Evolutionary conservation across 169 alveolate species (phyloP).

Genomic region (Theileria parva): DNA sequence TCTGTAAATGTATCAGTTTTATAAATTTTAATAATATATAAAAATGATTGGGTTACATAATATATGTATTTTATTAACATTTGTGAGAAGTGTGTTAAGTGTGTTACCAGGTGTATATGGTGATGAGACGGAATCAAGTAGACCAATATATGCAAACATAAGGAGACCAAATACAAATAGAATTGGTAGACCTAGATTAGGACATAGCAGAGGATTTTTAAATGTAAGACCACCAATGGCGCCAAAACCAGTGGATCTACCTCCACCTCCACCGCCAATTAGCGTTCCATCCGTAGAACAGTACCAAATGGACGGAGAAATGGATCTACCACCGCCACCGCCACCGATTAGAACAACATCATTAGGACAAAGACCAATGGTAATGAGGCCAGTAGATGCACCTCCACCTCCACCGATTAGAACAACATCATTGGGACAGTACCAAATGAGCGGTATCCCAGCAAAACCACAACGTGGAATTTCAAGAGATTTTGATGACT

Average conservation of each 20-base stretch:
- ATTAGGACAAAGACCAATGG: background rate
- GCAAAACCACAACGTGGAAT: conserved; percentile 8
- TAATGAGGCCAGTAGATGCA: background rate
- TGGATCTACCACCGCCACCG: background rate
- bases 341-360: background rate
- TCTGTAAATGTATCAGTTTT: background rate
- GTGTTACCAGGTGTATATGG: background rate
- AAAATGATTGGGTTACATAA: background rate
- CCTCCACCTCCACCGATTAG: background rate
- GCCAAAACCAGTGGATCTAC: background rate
- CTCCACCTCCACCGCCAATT: background rate
- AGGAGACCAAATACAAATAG: background rate
- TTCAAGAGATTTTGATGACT: conserved; percentile 12
- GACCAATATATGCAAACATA: background rate
- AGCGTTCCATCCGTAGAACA: no score
- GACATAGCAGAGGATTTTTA: background rate
- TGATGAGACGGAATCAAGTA: background rate
- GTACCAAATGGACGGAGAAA: no score
- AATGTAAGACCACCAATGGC: background rate
- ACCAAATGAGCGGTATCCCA: background rate
- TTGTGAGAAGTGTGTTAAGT: background rate
- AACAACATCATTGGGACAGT: background rate
- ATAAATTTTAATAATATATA: no score
- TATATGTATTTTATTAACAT: background rate
- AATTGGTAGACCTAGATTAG: background rate